Percentiles rank a stretch among this genome's conserved stretches.
phyloP scores from a whole-genome alignment of 1,139 yeast species.

The Keqinozyma sinolaborantium region DNA sequence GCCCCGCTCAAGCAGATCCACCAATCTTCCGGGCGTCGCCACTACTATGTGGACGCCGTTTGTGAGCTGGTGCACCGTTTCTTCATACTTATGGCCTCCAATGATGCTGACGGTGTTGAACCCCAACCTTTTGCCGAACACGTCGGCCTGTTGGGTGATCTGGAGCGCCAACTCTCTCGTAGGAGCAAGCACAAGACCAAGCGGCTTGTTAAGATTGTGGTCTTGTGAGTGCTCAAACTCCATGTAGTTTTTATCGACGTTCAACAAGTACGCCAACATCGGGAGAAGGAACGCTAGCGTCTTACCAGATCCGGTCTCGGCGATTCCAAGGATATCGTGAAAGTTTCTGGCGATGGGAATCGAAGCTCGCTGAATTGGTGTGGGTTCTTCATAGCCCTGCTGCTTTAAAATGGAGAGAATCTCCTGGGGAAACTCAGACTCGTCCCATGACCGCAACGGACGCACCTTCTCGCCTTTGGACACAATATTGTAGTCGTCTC shows the following conservation, averaged over 20 bases:
- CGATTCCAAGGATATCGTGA: constrained; percentile 81
- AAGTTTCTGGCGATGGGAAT: constrained; percentile 66
- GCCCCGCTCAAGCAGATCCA: constrained; percentile 73
- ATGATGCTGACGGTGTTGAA: constrained; percentile 65
- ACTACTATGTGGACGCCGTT: constrained; percentile 79
- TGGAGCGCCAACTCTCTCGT: constrained; percentile 93
- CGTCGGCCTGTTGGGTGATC: constrained; percentile 63
- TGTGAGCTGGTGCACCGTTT: constrained; percentile 56
- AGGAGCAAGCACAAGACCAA: constrained; percentile 80
- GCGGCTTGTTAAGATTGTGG: constrained; percentile 27
- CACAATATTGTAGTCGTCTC: constrained; percentile 71
- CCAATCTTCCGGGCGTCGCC: constrained; percentile 90
- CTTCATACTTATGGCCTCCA: constrained; percentile 87
- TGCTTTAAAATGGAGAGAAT: constrained; percentile 33
- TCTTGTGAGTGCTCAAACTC: constrained; percentile 30
- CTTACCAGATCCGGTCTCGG: constrained; percentile 96
- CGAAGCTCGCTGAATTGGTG: constrained; percentile 88
- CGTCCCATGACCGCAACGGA: constrained; percentile 77
- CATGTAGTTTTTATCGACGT: constrained; percentile 33
- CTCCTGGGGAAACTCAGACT: constrained; percentile 45
- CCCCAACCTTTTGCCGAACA: constrained; percentile 40
- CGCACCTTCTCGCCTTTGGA: constrained; percentile 52
- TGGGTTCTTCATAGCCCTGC: constrained; percentile 60
- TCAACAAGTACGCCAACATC: constrained; percentile 52
- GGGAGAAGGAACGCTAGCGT: constrained; percentile 85